Percentiles rank a stretch among this genome's conserved stretches.
Evolutionary conservation across 345 rosid species (phyloP).

Genomic region (Boechera retrofracta): DNA sequence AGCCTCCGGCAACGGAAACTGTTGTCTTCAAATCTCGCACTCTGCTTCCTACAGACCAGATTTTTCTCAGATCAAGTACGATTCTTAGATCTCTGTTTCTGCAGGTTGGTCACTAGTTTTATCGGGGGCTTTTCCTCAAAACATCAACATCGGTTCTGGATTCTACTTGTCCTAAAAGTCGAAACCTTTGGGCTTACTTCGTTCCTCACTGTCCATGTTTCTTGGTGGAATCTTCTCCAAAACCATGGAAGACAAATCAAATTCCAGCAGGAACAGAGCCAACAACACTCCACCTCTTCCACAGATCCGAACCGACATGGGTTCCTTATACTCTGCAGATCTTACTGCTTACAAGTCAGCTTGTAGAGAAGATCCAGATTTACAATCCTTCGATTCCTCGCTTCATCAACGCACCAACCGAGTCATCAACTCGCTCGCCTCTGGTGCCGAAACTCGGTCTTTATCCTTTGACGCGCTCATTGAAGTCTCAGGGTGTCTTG

Average conservation of each 20-base stretch:
- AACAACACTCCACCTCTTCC: slow-evolving; percentile 18
- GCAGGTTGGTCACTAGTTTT: not conserved
- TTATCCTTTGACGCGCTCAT: slow-evolving; percentile 77
- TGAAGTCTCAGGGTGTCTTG: slow-evolving; percentile 69
- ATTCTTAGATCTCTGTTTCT: not conserved
- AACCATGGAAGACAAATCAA: slow-evolving; percentile 45
- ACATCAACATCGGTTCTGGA: not conserved
- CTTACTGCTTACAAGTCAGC: slow-evolving; percentile 73
- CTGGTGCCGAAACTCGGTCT: slow-evolving; percentile 57
- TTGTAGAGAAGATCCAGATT: slow-evolving; percentile 67
- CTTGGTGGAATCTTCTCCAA: slow-evolving; percentile 43
- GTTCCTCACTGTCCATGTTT: slow-evolving; percentile 26
- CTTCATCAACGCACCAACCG: slow-evolving; percentile 69
- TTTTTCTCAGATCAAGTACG: slow-evolving; percentile 12
- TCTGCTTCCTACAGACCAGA: slow-evolving; percentile 8
- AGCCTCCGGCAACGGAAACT: not conserved
- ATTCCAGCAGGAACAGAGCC: slow-evolving; percentile 40
- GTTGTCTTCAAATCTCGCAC: slow-evolving; percentile 1
- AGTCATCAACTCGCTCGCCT: slow-evolving; percentile 61
- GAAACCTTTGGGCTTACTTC: not conserved
- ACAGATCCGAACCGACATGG: slow-evolving; percentile 43
- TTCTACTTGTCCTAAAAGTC: slow-evolving; percentile 18
- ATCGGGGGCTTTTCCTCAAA: not conserved
- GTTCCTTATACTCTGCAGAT: slow-evolving; percentile 53
- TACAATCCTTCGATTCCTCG: slow-evolving; percentile 66